These are phyloP conservation scores for Paramyrothecium roridum DNA, from an alignment of 2,329 filamentous ascomycete genomes.

Conservation along the genomic window DNA sequence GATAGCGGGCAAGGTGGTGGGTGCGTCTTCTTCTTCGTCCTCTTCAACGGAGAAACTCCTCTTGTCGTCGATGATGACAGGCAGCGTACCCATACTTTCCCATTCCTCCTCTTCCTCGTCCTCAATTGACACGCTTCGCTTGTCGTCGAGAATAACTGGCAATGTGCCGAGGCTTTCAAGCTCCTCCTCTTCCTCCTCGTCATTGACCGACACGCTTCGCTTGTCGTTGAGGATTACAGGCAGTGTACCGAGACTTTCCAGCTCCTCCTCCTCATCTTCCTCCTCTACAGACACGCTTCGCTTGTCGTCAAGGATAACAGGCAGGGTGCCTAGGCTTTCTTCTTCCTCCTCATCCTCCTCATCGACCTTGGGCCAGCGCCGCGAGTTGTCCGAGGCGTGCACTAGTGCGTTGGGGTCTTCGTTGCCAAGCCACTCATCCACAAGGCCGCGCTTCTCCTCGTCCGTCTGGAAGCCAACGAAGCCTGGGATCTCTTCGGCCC, in stretches of 20 bases:
- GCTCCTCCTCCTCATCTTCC: too few species aligned
- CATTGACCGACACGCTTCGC: too few species aligned
- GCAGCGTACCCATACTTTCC: too few species aligned
- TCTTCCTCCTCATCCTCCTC: too few species aligned
- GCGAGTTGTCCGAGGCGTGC: neutral
- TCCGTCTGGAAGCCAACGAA: neutral
- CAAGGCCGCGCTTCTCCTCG: neutral
- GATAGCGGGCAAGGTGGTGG: slow-evolving; percentile 11
- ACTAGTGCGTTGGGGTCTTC: neutral
- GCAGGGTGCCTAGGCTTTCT: too few species aligned
- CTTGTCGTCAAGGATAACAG: neutral
- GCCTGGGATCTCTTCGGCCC: neutral
- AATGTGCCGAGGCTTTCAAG: too few species aligned
- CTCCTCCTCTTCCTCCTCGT: too few species aligned
- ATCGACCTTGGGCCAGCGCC: neutral
- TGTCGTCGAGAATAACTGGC: neutral
- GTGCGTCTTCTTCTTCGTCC: neutral
- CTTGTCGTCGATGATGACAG: neutral
- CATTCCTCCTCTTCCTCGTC: too few species aligned
- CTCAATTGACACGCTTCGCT: neutral
- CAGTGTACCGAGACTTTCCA: too few species aligned
- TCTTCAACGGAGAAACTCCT: neutral
- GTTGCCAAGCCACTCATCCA: neutral
- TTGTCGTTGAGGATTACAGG: neutral
- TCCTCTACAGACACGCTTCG: too few species aligned